Conservation (phyloP, 1,284 basidiomycete species). For the Microbotryum lychnidis-dioicae region DNA sequence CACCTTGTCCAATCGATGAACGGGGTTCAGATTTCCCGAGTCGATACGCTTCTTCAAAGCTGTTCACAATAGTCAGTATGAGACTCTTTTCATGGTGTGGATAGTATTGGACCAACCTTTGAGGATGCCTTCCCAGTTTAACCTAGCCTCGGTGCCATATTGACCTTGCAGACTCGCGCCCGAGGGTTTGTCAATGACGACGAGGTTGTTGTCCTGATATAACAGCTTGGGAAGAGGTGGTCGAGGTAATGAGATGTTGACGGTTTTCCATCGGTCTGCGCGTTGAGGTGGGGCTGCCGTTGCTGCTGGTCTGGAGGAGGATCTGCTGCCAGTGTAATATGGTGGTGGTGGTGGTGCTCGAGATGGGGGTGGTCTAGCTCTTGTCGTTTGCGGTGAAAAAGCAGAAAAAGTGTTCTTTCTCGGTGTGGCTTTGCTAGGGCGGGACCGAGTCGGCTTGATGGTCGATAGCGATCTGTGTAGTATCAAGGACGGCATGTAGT, state of each 20-base stretch:
- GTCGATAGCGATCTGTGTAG: no score
- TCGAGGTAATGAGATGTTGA: no score
- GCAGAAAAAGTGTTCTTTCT: no score
- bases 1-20: conserved; percentile 28
- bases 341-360: neutral
- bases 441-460: no score
- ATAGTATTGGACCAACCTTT: neutral
- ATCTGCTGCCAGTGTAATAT: neutral
- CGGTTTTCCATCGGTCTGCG: no score
- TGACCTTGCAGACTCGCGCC: conserved; percentile 17
- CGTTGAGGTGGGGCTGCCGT: no score
- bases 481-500: no score
- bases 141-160: conserved; percentile 12
- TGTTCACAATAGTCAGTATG: neutral
- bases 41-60: conserved; percentile 5
- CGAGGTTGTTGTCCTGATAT: conserved; percentile 5
- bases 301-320: neutral
- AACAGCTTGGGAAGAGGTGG: conserved; percentile 1
- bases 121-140: conserved; percentile 16
- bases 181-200: conserved; percentile 26
- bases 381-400: no score
- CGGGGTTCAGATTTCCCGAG: conserved; percentile 11
- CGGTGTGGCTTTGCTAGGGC: no score
- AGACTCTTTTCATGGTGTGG: no score
- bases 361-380: neutral